These are phyloP conservation scores for Penicillium antarcticum DNA, from an alignment of 495 filamentous ascomycete genomes.

Conservation along the genomic window DNA sequence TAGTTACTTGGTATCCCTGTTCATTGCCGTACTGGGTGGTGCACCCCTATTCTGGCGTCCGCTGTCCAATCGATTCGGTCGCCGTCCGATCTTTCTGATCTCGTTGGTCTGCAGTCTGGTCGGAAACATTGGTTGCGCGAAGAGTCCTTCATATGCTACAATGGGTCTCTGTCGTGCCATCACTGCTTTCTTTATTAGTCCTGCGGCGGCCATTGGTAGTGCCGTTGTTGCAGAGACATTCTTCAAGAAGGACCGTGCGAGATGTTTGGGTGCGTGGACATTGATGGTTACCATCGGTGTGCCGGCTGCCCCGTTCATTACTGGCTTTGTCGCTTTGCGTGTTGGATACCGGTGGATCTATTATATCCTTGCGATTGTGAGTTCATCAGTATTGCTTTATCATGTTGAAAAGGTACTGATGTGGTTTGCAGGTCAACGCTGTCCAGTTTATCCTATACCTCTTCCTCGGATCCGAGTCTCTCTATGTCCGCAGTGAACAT, in stretches of 20 bases:
- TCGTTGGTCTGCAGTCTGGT: constrained; percentile 42
- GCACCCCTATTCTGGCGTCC: constrained; percentile 54
- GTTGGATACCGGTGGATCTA: constrained; percentile 48
- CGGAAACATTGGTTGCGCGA: constrained; percentile 48
- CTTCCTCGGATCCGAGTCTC: constrained; percentile 54
- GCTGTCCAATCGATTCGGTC: constrained; percentile 50
- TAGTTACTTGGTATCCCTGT: constrained; percentile 50
- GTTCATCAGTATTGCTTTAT: background rate
- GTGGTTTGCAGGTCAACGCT: constrained; percentile 40
- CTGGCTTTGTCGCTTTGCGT: constrained; percentile 44
- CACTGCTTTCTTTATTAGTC: constrained; percentile 47
- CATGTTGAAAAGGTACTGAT: too few relatives aligned
- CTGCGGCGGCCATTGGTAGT: constrained; percentile 40
- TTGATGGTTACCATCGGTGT: constrained; percentile 36
- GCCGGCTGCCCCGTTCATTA: constrained; percentile 44
- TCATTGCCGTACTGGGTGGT: constrained; percentile 50
- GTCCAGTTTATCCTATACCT: constrained; percentile 52
- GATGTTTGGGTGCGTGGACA: constrained; percentile 50
- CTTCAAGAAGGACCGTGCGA: constrained; percentile 41
- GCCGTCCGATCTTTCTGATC: constrained; percentile 50
- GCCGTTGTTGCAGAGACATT: constrained; percentile 48
- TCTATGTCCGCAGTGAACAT: constrained; percentile 34
- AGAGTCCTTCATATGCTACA: constrained; percentile 35
- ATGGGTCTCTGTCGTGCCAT: constrained; percentile 44
- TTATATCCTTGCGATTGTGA: constrained; percentile 41